Evolutionary conservation across 2,329 filamentous ascomycete species (phyloP), one percentile per base, ranked within the genome.

Genomic region (Diaporthe sp.): DNA sequence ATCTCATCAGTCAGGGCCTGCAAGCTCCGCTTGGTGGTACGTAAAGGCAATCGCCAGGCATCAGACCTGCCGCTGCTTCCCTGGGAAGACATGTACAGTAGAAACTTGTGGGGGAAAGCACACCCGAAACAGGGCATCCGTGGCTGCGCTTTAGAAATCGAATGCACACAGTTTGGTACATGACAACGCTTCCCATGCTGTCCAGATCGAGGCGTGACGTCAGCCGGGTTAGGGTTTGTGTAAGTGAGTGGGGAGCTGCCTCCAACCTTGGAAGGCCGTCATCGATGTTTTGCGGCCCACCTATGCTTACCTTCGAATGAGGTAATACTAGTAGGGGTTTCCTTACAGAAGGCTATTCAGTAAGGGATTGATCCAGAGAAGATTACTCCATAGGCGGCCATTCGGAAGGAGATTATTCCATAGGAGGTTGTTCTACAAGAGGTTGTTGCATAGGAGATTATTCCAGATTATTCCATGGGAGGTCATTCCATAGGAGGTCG

Each of bases 211-310:
- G 42, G 35, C 2, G 22, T 35, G 42, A 53, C 32, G 47, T 68
- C 27, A 12, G 47, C 17, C 30, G 63, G 63, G 63, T 66, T 66
- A 66, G 63, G 63, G 63, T 37, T 68, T 17, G 25, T 32, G 59
- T 63, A 32, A 44, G 39, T 63, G n/a, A n/a, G n/a, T n/a, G n/a
- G n/a, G n/a, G n/a, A n/a, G n/a, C n/a, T n/a, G n/a, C n/a, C n/a
- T n/a, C n/a, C n/a, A n/a, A n/a, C n/a, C n/a, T n/a, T n/a, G n/a
- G n/a, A n/a, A n/a, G n/a, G n/a, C n/a, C n/a, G n/a, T n/a, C n/a
- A n/a, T n/a, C n/a, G n/a, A n/a, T n/a, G n/a, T n/a, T n/a, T n/a
- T n/a, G n/a, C n/a, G n/a, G n/a, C n/a, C n/a, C n/a, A n/a, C n/a
- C n/a, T n/a, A n/a, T n/a, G n/a, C n/a, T n/a, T n/a, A n/a, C n/a